phyloP scores from a whole-genome alignment of 306 rosid species.

The Gastrolobium bilobum region DNA sequence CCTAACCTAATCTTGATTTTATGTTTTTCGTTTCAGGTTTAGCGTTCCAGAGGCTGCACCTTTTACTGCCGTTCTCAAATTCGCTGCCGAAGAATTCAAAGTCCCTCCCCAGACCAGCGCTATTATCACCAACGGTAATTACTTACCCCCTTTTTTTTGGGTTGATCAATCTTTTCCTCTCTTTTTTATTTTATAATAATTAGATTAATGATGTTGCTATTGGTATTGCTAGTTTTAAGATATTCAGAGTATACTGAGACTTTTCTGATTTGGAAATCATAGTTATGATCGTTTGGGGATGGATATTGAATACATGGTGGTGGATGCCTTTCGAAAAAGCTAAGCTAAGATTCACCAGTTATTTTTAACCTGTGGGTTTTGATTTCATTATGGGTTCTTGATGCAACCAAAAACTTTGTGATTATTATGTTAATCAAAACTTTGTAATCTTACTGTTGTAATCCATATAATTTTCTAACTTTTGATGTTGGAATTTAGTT shows the following conservation, averaged over 20 bases:
- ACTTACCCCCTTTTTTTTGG: neutral
- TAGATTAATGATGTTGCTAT: no score
- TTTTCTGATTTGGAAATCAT: no score
- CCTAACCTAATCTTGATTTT: neutral
- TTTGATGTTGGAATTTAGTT: neutral
- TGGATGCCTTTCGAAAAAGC: no score
- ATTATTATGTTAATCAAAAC: no score
- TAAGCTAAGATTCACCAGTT: no score
- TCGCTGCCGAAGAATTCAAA: slow-evolving; percentile 97
- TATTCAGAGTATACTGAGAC: no score
- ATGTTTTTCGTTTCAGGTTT: slow-evolving; percentile 63
- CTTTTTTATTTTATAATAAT: no score
- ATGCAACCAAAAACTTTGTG: neutral
- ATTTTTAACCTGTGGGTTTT: neutral
- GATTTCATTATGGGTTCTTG: neutral
- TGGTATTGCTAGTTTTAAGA: no score
- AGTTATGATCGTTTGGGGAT: no score
- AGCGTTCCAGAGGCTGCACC: slow-evolving; percentile 99
- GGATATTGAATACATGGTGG: no score
- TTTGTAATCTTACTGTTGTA: neutral
- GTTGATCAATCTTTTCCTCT: neutral
- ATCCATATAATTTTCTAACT: neutral
- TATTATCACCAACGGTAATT: slow-evolving; percentile 94
- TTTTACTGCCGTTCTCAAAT: slow-evolving; percentile 97
- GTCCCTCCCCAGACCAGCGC: slow-evolving; percentile 99